Base-by-base conservation (phyloP, 2,329 filamentous ascomycete genomes). In the Neonectria ditissima region DNA sequence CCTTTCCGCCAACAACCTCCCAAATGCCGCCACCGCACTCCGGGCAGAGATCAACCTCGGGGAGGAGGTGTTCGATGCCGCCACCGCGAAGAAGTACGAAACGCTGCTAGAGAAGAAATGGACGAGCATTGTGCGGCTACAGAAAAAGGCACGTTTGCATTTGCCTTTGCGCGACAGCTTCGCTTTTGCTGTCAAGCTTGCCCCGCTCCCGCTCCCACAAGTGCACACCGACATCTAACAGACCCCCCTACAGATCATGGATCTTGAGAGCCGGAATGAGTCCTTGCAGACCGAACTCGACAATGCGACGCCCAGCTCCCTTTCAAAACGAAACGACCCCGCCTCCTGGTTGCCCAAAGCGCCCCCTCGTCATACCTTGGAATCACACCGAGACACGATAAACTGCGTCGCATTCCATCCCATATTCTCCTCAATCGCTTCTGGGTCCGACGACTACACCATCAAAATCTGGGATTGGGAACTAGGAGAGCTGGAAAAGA, bases 401-500 rank as follows among this genome's bases (percentile, higher is more conserved):
- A 97, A 91, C 60, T 94, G 93, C 74, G 89, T 97, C 62, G 94
- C 94, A 16, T 97, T 97, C 76, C 94, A 97, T 76, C 94, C 94
- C 0, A 86, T 96, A 32, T 97, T 97, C 79, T 95, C 93, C 10
- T 95, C 92, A 5, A 84, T 97, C 22, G 95, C 94, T 10, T 96
- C 93, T 0, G 94, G 92, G 16, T 97, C 94, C 9, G 94, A 97
- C 77, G 95, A 97, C 78, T 92, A 89, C 58, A 97, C 92, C 8
- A 97, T 98, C 78, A 97, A 97, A 75, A 94, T 97, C 59, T 97
- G 94, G 94, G 94, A 97, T 75, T 97, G 94, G 92, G 94, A 97
- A 74, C 81, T 97, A 24, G 95, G 95, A 51, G 94, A 97, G 79
- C 84, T 97, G 4, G 94, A 97, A 77, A 84, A 91, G 66, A 97